Conservation (phyloP, 345 rosid species). For the Corchorus olitorius region DNA sequence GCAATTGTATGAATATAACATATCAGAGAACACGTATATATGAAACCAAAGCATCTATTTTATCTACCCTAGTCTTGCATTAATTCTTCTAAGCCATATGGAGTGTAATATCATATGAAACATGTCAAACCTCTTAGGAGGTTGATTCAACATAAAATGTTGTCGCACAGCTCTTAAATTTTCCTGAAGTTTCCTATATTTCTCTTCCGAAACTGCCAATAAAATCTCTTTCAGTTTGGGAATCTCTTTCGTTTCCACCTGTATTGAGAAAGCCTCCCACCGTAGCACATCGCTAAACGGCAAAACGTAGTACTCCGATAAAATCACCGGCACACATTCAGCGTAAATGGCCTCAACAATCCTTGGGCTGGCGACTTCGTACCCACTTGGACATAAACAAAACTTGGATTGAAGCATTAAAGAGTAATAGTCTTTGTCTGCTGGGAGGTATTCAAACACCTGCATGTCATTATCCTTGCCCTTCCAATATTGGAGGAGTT, state of each 20-base stretch:
- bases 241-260: conserved; percentile 61
- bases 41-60: too few relatives aligned
- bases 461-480: conserved; percentile 59
- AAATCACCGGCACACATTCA: conserved; percentile 83
- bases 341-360: conserved; percentile 81
- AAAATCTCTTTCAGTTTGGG: conserved; percentile 77
- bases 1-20: too few relatives aligned
- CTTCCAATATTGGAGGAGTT: conserved; percentile 74
- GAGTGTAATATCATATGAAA: conserved; percentile 90
- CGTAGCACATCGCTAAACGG: conserved; percentile 83
- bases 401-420: conserved; percentile 75
- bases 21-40: too few relatives aligned
- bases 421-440: conserved; percentile 56
- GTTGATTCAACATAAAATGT: conserved; percentile 78
- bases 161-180: conserved; percentile 54
- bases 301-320: conserved; percentile 66
- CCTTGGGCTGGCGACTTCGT: conserved; percentile 95
- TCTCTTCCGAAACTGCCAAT: conserved; percentile 52
- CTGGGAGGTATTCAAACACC: conserved; percentile 71
- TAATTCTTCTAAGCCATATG: conserved; percentile 85
- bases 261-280: conserved; percentile 81
- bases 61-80: conserved; percentile 43
- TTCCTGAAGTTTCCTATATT: conserved; percentile 52
- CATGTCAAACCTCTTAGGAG: conserved; percentile 70
- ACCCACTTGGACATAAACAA: conserved; percentile 92